These are phyloP conservation scores for Erodium chrysanthum DNA, from an alignment of 441 rosid species.

Conservation along the genomic window DNA sequence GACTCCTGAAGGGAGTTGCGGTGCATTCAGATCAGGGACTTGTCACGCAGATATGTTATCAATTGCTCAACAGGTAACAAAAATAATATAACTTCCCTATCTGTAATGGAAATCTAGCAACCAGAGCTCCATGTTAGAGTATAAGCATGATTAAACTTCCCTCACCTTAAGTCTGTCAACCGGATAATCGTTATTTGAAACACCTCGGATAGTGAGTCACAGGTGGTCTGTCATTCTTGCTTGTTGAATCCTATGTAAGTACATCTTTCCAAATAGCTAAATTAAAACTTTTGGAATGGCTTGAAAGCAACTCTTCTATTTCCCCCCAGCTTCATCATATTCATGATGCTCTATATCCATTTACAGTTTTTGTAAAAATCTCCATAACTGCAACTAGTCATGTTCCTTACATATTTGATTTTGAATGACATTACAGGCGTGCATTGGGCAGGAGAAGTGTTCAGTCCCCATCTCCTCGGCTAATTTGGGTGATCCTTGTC, in stretches of 20 bases:
- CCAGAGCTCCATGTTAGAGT: neutral
- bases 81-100: neutral
- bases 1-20: constrained; percentile 46
- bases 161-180: neutral
- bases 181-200: too few relatives aligned
- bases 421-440: constrained; percentile 34
- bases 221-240: too few relatives aligned
- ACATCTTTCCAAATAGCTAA: neutral
- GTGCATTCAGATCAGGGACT: constrained; percentile 30
- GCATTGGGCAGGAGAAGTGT: constrained; percentile 45
- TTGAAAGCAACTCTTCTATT: neutral
- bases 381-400: neutral
- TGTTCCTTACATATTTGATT: constrained; percentile 6
- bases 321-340: neutral
- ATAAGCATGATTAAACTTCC: neutral
- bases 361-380: neutral
- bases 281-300: neutral
- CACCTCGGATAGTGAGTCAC: too few relatives aligned
- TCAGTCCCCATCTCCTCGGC: constrained; percentile 30
- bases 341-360: neutral
- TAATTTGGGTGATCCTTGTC: constrained; percentile 41
- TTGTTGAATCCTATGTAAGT: too few relatives aligned
- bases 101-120: neutral
- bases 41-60: constrained; percentile 36
- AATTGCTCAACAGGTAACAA: constrained; percentile 36